Evolutionary conservation across 441 rosid species (phyloP), one percentile per base, ranked within the genome.

Genomic region (Populus hybrid): DNA sequence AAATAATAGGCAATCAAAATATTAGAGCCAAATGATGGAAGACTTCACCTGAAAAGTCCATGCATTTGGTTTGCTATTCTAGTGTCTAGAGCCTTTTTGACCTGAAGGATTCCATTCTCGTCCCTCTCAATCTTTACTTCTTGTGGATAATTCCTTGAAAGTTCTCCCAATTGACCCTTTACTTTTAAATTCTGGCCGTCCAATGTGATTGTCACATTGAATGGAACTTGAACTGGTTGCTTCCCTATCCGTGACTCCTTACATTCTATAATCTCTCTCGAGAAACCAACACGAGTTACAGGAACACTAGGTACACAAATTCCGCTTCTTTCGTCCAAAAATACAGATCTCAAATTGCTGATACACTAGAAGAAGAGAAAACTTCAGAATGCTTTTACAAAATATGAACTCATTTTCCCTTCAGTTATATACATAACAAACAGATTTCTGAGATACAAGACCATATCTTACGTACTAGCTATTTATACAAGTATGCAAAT

Each of bases 1-100:
- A n/a, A 56, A 42, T 18, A 28, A 36, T 28, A 28, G 33, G 53
- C 23, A 67, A 74, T 18, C 18, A 61, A 71, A 75, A 6, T 7
- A 7, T 5, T 16, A 38, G 20, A 29, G 3, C 5, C 6, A n/a
- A 29, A 75, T n/a, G 50, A 75, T 72, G 66, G 68, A 80, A 59
- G 38, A 74, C 56, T 82, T 80, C 75, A 93, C 99, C 99, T 95
- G 91, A 92, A 95, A 80, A 95, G 98, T 36, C 99, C 97, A 50
- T 93, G 98, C 97, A 95, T 93, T 86, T 95, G 95, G 83, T 93
- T 93, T 64, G 98, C 99, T 78, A 95, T 91, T 88, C 94, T 84
- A 21, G 97, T 88, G 75, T 95, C 97, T 20, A 87, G 35, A 1
- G 98, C 88, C 76, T 92, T 95, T 73, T 4, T 85, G 16, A 95